These are phyloP conservation scores for Candida corydali DNA, from an alignment of 805 yeast species.

Conservation along the genomic window DNA sequence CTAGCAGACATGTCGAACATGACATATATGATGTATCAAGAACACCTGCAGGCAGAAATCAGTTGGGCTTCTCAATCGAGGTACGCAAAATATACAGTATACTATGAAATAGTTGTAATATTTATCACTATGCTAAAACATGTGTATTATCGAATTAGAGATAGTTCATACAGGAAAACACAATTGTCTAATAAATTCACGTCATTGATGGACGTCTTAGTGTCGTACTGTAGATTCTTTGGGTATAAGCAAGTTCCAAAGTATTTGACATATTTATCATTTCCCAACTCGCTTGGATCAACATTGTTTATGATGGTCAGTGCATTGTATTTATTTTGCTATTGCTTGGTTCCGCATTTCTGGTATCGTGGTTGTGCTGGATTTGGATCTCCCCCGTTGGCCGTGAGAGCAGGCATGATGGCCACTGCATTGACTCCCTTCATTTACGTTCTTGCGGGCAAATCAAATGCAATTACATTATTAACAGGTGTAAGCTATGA, in stretches of 20 bases:
- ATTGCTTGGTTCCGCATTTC: conserved; percentile 44
- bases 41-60: conserved; percentile 26
- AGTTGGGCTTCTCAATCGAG: conserved; percentile 22
- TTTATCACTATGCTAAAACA: conserved; percentile 31
- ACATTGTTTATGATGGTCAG: conserved; percentile 33
- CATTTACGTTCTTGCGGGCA: conserved; percentile 48
- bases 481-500: conserved; percentile 55
- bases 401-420: conserved; percentile 50
- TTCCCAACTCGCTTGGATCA: conserved; percentile 36
- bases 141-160: conserved; percentile 23
- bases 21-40: conserved; percentile 16
- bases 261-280: conserved; percentile 18
- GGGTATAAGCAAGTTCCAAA: conserved; percentile 32
- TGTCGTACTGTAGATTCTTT: conserved; percentile 29
- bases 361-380: conserved; percentile 51
- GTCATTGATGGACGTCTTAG: conserved; percentile 23
- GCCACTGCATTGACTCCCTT: conserved; percentile 49
- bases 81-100: conserved; percentile 37
- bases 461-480: conserved; percentile 44
- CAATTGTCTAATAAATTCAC: conserved; percentile 12
- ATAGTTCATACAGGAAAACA: conserved; percentile 15
- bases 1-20: conserved; percentile 24
- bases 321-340: conserved; percentile 27
- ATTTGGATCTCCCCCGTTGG: conserved; percentile 58
- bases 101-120: conserved; percentile 36